Evolutionary conservation across 495 filamentous ascomycete genomes (phyloP).

Genomic region (Neurospora sp.): DNA sequence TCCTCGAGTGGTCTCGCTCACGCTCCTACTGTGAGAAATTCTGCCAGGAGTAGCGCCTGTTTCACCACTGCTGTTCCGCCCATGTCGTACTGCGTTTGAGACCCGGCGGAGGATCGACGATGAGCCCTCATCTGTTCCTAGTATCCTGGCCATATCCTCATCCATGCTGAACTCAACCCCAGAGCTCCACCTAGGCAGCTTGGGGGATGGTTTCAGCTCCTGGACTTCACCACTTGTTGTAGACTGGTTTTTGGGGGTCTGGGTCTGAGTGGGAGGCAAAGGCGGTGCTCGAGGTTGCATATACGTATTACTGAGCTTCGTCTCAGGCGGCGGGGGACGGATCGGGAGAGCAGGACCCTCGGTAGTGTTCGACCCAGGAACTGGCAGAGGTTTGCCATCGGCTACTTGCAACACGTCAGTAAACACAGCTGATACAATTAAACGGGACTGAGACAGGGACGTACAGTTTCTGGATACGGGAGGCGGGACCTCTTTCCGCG

Average conservation of each 20-base stretch:
- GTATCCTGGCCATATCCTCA: constrained; percentile 77
- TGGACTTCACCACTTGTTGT: constrained; percentile 32
- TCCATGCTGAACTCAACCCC: constrained; percentile 80
- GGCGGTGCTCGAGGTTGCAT: constrained; percentile 54
- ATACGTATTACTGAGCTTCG: constrained; percentile 46
- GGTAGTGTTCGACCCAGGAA: constrained; percentile 5
- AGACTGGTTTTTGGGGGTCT: constrained; percentile 47
- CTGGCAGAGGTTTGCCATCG: constrained; percentile 31
- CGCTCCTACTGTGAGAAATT: constrained; percentile 40
- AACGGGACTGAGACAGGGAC: neutral
- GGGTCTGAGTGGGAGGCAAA: constrained; percentile 43
- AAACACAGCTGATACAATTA: neutral
- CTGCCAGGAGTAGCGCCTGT: constrained; percentile 33
- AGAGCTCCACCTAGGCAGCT: constrained; percentile 60
- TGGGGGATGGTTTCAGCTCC: constrained; percentile 57
- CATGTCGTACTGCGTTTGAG: constrained; percentile 87
- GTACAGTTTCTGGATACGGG: constrained; percentile 26
- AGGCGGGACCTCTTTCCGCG: constrained; percentile 38
- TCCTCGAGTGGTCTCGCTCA: constrained; percentile 47
- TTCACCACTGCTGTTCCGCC: constrained; percentile 69
- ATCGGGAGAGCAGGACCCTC: constrained; percentile 8
- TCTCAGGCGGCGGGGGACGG: constrained; percentile 27
- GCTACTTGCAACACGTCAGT: constrained; percentile 11
- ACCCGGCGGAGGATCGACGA: constrained; percentile 76
- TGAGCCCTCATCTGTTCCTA: constrained; percentile 57